These are phyloP conservation scores for Leccinum sublutescens DNA, from an alignment of 768 basidiomycete species.

Conservation along the genomic window DNA sequence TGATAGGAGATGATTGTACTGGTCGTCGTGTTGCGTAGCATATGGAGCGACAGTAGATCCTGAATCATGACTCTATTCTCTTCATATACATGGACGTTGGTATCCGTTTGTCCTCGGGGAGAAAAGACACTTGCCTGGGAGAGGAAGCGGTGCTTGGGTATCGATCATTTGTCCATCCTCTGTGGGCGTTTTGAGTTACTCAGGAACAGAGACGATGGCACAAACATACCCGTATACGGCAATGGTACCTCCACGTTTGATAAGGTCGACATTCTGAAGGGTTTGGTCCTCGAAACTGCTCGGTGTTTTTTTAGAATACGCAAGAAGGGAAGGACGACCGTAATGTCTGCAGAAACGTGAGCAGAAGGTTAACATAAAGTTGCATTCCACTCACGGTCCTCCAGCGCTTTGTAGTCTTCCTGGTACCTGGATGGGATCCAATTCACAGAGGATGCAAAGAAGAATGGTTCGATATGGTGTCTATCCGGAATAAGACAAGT, in stretches of 20 bases:
- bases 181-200: conserved; percentile 1
- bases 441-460: conserved; percentile 42
- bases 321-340: conserved; percentile 40
- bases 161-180: conserved; percentile 27
- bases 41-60: conserved; percentile 39
- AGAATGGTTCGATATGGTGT: conserved; percentile 44
- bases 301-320: conserved; percentile 35
- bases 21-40: conserved; percentile 33
- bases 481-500: conserved; percentile 22
- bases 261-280: conserved; percentile 18
- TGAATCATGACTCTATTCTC: conserved; percentile 25
- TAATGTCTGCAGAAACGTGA: conserved; percentile 37
- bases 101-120: neutral
- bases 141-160: conserved; percentile 30
- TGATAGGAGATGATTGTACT: conserved; percentile 39
- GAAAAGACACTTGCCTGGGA: conserved; percentile 14
- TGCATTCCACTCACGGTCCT: conserved; percentile 37
- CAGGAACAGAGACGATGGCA: neutral
- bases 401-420: conserved; percentile 31
- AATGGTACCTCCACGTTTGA: neutral
- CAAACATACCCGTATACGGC: conserved; percentile 14
- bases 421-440: conserved; percentile 43
- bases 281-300: conserved; percentile 19
- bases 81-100: neutral
- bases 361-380: neutral